Evolutionary conservation across 225 moss, liverwort and hornwort species (phyloP).

Genomic region (Lunularia cruciata): DNA sequence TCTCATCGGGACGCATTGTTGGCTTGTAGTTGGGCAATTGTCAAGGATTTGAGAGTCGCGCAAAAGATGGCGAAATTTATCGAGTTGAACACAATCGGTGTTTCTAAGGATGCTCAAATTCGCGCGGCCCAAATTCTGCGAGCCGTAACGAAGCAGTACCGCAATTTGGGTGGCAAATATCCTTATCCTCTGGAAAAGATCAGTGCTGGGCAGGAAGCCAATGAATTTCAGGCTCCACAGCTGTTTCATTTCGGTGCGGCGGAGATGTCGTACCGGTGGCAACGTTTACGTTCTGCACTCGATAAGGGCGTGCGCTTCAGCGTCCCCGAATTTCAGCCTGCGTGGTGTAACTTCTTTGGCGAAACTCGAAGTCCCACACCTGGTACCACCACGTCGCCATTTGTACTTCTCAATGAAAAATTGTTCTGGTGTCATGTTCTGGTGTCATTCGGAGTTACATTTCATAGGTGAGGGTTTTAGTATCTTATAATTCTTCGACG

Average conservation of each 20-base stretch:
- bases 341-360: conserved; percentile 60
- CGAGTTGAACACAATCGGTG: conserved; percentile 83
- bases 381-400: conserved; percentile 34
- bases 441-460: no score
- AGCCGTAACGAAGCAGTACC: conserved; percentile 57
- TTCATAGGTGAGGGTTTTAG: no score
- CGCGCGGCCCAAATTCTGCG: conserved; percentile 68
- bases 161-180: conserved; percentile 8
- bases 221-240: conserved; percentile 12
- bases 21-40: conserved; percentile 77
- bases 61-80: conserved; percentile 76
- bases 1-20: no score
- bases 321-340: conserved; percentile 53
- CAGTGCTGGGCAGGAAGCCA: conserved; percentile 5
- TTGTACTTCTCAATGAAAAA: no score
- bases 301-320: conserved; percentile 47
- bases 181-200: conserved; percentile 4
- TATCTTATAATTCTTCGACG: no score
- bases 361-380: conserved; percentile 57
- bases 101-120: conserved; percentile 86
- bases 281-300: conserved; percentile 54
- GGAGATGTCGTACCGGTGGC: conserved; percentile 79
- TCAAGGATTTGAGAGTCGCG: conserved; percentile 70
- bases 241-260: conserved; percentile 73
- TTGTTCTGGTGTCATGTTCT: no score